Conservation (phyloP, 768 basidiomycete genomes). For the Leucogyrophana mollusca region DNA sequence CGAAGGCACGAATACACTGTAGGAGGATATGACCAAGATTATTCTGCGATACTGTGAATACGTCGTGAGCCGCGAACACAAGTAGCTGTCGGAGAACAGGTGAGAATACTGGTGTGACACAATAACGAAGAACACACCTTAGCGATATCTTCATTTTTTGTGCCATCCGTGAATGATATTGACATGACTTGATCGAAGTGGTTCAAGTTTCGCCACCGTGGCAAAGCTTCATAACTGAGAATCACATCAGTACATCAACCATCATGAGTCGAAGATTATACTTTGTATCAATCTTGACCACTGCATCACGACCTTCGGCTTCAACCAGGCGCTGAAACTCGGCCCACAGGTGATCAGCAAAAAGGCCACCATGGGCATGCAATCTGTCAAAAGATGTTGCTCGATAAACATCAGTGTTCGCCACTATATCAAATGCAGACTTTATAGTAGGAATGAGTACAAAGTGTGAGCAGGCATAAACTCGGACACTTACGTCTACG, state of each 20-base stretch:
- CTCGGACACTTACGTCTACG: conserved; percentile 1
- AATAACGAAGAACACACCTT: conserved; percentile 25
- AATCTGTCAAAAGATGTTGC: conserved; percentile 12
- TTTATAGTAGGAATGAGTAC: not conserved
- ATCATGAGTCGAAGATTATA: not conserved
- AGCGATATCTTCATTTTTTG: conserved; percentile 34
- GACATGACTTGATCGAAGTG: conserved; percentile 14
- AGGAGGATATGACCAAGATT: conserved; percentile 23
- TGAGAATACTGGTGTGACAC: not conserved
- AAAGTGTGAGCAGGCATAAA: not conserved
- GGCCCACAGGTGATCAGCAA: conserved; percentile 8
- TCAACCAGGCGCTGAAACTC: not conserved
- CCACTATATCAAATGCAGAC: conserved; percentile 9
- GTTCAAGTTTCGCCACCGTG: conserved; percentile 3
- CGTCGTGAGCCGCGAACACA: conserved; percentile 24
- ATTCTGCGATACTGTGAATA: conserved; percentile 13
- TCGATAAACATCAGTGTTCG: conserved; percentile 5
- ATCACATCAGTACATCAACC: not conserved
- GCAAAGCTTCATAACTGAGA: conserved; percentile 3
- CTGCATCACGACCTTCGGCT: not conserved
- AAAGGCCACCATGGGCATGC: conserved; percentile 11
- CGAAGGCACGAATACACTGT: conserved; percentile 26
- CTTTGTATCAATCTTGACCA: not conserved
- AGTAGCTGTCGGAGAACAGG: conserved; percentile 19
- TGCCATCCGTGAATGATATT: conserved; percentile 30